phyloP scores from a whole-genome alignment of 108 stramenopile species.

The Nitzschia sp. region DNA sequence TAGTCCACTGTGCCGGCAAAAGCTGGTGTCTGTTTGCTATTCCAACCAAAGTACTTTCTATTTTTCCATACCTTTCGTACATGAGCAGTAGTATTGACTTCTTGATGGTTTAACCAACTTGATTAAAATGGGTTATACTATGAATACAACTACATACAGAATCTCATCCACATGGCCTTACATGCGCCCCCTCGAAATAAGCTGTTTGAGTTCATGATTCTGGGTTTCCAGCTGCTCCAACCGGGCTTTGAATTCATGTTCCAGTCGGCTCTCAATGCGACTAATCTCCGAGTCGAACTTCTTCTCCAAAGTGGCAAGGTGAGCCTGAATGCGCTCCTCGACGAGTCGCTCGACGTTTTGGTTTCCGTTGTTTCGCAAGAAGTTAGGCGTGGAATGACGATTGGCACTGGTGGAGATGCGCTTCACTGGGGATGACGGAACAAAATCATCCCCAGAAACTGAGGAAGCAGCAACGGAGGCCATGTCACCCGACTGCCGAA shows the following conservation, averaged over 20 bases:
- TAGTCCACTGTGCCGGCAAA: neutral
- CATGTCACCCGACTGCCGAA: slow-evolving; percentile 2
- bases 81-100: no score
- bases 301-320: slow-evolving; percentile 27
- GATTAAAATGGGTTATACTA: no score
- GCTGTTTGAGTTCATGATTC: slow-evolving; percentile 7
- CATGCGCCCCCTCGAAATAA: no score
- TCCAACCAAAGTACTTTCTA: no score
- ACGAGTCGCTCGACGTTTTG: slow-evolving; percentile 23
- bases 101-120: no score
- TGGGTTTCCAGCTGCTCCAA: slow-evolving; percentile 40
- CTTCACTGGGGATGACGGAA: neutral
- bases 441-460: slow-evolving; percentile 11
- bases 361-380: neutral
- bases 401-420: neutral
- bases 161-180: neutral
- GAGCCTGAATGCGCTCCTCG: slow-evolving; percentile 35
- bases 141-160: no score
- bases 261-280: slow-evolving; percentile 33
- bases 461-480: slow-evolving; percentile 11
- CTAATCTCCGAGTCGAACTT: slow-evolving; percentile 34
- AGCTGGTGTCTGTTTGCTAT: no score
- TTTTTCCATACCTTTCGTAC: no score
- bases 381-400: neutral
- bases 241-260: slow-evolving; percentile 30